A percentile compares a stretch with the other conserved stretches of the same genome.
These are phyloP conservation scores for Trichophyton rubrum DNA, from an alignment of 2,329 filamentous ascomycete species.

Conservation along the genomic window DNA sequence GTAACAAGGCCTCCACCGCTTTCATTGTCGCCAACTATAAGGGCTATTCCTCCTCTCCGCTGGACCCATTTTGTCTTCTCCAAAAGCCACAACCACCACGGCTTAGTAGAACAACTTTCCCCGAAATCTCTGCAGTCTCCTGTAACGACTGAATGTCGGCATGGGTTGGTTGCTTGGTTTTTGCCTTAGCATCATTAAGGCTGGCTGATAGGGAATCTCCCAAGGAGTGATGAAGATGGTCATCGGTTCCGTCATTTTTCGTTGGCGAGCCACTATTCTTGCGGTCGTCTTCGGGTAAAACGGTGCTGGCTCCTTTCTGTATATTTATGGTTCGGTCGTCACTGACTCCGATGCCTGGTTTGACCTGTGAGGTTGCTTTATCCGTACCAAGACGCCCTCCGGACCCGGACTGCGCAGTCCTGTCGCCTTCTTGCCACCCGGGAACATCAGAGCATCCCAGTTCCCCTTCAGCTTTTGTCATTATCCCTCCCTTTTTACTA, in stretches of 20 bases:
- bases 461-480: conserved; percentile 57
- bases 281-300: background rate
- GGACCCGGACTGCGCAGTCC: background rate
- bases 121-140: conserved; percentile 80
- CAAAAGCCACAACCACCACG: conserved; percentile 90
- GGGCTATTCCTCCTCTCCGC: conserved; percentile 69
- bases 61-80: conserved; percentile 98
- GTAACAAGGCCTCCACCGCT: conserved; percentile 81
- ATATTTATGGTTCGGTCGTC: background rate
- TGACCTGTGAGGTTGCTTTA: conserved; percentile 2
- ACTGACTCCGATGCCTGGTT: background rate
- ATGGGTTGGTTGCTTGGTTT: conserved; percentile 39
- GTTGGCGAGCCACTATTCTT: background rate
- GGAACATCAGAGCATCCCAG: conserved; percentile 90
- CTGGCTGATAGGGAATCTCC: conserved; percentile 31
- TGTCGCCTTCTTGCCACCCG: conserved; percentile 55
- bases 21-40: conserved; percentile 90
- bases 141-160: conserved; percentile 87
- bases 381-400: background rate
- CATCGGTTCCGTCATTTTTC: conserved; percentile 60
- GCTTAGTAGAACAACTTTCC: conserved; percentile 83
- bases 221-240: conserved; percentile 56
- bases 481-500: conserved; percentile 44
- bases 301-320: background rate
- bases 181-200: conserved; percentile 24